Conservation (phyloP, 2,329 filamentous ascomycete genomes). For the Domatiomyces globalis region DNA sequence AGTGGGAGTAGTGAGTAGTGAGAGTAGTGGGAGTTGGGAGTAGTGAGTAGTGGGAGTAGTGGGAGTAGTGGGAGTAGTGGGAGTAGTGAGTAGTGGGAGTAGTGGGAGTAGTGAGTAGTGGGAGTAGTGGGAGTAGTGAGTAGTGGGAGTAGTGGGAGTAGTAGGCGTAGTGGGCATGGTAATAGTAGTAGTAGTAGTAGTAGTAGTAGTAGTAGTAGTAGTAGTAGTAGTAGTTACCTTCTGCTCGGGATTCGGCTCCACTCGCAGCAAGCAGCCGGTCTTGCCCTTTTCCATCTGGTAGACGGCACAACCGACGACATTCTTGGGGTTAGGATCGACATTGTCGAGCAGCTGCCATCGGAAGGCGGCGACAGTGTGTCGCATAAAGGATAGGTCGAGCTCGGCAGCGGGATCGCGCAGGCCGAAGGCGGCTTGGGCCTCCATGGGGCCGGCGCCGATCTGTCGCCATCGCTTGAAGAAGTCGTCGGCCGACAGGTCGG, state of each 20-base stretch:
- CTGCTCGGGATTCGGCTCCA: slow-evolving; percentile 87
- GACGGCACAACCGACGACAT: slow-evolving; percentile 81
- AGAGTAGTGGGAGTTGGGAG: slow-evolving; percentile 13
- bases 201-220: neutral
- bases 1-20: neutral
- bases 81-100: neutral
- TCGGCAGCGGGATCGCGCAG: slow-evolving; percentile 40
- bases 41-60: neutral
- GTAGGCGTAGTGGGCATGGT: no score
- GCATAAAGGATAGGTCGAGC: slow-evolving; percentile 57
- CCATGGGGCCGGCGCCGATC: slow-evolving; percentile 75
- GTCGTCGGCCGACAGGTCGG: slow-evolving; percentile 72
- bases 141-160: neutral
- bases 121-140: neutral
- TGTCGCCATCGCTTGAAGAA: slow-evolving; percentile 99
- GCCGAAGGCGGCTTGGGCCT: slow-evolving; percentile 73
- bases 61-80: neutral
- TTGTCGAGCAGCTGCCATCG: slow-evolving; percentile 71
- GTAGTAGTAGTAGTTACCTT: slow-evolving; percentile 44
- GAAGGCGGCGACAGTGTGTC: slow-evolving; percentile 42
- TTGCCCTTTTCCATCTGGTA: slow-evolving; percentile 66
- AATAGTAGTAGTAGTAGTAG: neutral
- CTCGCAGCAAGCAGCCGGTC: slow-evolving; percentile 78
- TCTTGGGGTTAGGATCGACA: slow-evolving; percentile 85
- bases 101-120: neutral